These are phyloP conservation scores for Podospora anserina DNA, from an alignment of 495 filamentous ascomycete species.

Conservation along the genomic window DNA sequence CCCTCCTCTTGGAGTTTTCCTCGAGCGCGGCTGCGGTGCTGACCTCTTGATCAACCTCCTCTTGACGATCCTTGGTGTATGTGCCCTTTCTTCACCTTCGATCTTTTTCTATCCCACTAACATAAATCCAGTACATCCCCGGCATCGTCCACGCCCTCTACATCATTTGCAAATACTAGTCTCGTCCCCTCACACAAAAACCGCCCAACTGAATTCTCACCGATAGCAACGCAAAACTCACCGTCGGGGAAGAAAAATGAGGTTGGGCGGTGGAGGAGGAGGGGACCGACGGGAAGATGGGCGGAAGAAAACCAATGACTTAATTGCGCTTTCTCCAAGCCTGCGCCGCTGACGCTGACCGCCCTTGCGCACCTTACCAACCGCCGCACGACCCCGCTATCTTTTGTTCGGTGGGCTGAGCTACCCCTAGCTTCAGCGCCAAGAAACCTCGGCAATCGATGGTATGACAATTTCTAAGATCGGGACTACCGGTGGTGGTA, in stretches of 20 bases:
- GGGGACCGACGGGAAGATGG: not conserved
- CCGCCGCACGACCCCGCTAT: not conserved
- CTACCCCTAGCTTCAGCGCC: not conserved
- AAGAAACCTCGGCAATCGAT: not conserved
- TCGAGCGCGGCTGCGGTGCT: slow-evolving; percentile 81
- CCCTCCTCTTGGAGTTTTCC: slow-evolving; percentile 85
- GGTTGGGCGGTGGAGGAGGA: not conserved
- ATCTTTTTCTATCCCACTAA: not conserved
- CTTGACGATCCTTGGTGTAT: slow-evolving; percentile 76
- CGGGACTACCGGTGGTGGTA: too few relatives aligned
- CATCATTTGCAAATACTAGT: slow-evolving; percentile 51
- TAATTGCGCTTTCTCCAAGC: not conserved
- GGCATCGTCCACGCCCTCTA: slow-evolving; percentile 65
- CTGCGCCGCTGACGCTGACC: not conserved
- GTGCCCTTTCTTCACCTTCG: slow-evolving; percentile 29
- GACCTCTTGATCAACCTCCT: slow-evolving; percentile 91
- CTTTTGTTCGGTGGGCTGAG: not conserved
- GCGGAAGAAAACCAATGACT: not conserved
- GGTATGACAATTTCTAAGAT: not conserved
- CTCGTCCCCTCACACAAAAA: not conserved
- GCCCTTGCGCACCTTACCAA: not conserved
- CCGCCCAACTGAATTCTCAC: too few relatives aligned
- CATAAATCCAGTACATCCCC: slow-evolving; percentile 41
- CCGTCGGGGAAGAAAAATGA: not conserved
- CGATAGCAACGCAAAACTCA: not conserved